Base-by-base conservation (phyloP, 352 stramenopile species). In the Pythium utonaiense region DNA sequence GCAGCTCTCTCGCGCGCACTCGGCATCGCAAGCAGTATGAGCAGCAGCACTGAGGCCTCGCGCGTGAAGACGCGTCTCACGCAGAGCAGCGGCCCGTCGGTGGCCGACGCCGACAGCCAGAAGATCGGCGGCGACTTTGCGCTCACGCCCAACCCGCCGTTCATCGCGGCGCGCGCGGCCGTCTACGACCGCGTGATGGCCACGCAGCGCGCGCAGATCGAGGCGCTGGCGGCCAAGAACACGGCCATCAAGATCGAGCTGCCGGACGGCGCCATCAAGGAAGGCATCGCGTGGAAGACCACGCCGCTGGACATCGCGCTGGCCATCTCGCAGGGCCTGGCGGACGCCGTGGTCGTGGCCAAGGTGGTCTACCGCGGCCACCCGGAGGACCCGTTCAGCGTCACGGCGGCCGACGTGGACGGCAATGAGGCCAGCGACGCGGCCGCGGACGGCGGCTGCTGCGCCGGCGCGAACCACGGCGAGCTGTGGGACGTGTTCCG, bases 401-500 rank as follows among this genome's bases (percentile, higher is more conserved):
- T 91, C 22, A 69, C 75, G 61, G 86, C 92, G 40, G 96, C 83
- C 34, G 86, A 93, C 54, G 87, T 98, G 69, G 92, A 95, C 52
- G 90, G 96, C 48, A 90, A 96, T 65, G 82, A 89, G 38, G 52
- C 67, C 60, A 57, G 80, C 19, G 82, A 93, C 16, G 78, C 88
- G 7, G 77, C 76, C 21, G 75, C 66, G 28, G 63, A 69, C 8
- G 71, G 80, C 38, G 67, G 66, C 27, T 85, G 76, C 55, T 87
- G 80, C 59, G 74, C 73, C n/a, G 71, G 80, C 41, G 66, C 74
- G 31, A 66, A 71, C 57, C 71, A 88, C 48, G 71, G 76, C 17
- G 79, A 98, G 71, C 79, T 99, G 22, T 99, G 96, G 96, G 97
- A 99, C 77, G 86, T 99, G 51, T 98, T 88, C 53, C 89, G 97